A percentile compares a stretch with the other conserved stretches of the same genome.
These are phyloP conservation scores for Aspergillus sp. DNA, from an alignment of 2,329 filamentous ascomycete genomes.

Conservation along the genomic window DNA sequence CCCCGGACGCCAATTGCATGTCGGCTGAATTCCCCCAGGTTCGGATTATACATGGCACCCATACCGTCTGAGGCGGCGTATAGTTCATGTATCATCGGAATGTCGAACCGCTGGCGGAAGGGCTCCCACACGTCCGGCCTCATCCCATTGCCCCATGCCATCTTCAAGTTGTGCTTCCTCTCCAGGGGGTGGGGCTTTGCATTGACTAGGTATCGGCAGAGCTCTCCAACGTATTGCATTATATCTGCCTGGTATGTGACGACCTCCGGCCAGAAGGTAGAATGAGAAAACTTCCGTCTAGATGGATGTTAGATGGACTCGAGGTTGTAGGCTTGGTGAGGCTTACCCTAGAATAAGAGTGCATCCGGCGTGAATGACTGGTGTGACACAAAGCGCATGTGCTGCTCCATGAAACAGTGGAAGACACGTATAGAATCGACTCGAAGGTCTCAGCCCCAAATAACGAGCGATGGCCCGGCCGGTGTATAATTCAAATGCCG, in stretches of 20 bases:
- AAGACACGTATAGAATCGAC: neutral
- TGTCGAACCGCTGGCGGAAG: constrained; percentile 38
- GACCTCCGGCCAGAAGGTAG: constrained; percentile 5
- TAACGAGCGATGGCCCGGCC: neutral
- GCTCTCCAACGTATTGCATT: constrained; percentile 7
- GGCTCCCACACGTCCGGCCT: constrained; percentile 40
- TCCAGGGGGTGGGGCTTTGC: neutral
- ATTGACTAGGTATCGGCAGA: constrained; percentile 1
- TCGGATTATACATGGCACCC: neutral
- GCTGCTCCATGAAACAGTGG: neutral
- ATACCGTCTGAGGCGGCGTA: constrained; percentile 39
- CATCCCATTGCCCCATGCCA: constrained; percentile 40
- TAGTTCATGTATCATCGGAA: constrained; percentile 38
- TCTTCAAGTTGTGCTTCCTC: neutral
- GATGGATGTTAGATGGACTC: neutral
- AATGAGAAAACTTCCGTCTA: neutral
- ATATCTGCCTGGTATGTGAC: neutral
- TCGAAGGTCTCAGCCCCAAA: neutral
- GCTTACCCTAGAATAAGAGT: constrained; percentile 1
- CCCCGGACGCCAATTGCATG: neutral
- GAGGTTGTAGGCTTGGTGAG: neutral
- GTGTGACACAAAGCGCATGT: neutral
- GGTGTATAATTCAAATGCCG: neutral
- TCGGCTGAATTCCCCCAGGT: neutral
- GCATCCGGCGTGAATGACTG: neutral